Percentiles rank a stretch among this genome's conserved stretches.
Conservation (phyloP, 108 stramenopile genomes). For the Cyclotella distinguenda region DNA sequence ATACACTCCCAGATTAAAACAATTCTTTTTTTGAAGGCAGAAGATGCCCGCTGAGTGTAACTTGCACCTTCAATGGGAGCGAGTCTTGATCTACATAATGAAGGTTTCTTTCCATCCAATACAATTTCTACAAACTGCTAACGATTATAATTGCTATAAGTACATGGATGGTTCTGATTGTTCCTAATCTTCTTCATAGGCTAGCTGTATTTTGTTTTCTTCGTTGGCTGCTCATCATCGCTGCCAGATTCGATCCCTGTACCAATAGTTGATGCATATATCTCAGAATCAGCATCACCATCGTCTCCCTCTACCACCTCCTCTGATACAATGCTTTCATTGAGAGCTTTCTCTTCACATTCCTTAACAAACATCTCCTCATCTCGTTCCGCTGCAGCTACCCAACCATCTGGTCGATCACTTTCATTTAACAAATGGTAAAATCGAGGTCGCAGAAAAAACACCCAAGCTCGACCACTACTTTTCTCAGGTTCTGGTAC, state of each 20-base stretch:
- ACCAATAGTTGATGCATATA: constrained; percentile 2
- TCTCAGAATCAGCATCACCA: constrained; percentile 1
- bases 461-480: constrained; percentile 67
- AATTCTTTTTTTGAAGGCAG: no score
- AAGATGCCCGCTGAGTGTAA: no score
- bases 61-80: no score
- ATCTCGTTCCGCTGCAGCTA: constrained; percentile 68
- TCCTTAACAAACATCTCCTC: constrained; percentile 52
- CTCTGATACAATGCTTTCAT: no score
- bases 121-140: background rate
- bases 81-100: no score
- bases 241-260: constrained; percentile 17
- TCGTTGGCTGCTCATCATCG: constrained; percentile 8
- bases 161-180: background rate
- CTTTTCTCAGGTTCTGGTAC: constrained; percentile 43
- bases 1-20: no score
- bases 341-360: constrained; percentile 37
- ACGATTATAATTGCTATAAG: background rate
- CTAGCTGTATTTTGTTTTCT: constrained; percentile 6
- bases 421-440: constrained; percentile 73
- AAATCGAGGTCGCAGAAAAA: constrained; percentile 79
- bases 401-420: constrained; percentile 79
- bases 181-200: background rate
- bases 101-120: no score
- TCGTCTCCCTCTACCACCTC: background rate